These are phyloP conservation scores for Marasmius oreades DNA, from an alignment of 1,284 basidiomycete species.

Conservation along the genomic window DNA sequence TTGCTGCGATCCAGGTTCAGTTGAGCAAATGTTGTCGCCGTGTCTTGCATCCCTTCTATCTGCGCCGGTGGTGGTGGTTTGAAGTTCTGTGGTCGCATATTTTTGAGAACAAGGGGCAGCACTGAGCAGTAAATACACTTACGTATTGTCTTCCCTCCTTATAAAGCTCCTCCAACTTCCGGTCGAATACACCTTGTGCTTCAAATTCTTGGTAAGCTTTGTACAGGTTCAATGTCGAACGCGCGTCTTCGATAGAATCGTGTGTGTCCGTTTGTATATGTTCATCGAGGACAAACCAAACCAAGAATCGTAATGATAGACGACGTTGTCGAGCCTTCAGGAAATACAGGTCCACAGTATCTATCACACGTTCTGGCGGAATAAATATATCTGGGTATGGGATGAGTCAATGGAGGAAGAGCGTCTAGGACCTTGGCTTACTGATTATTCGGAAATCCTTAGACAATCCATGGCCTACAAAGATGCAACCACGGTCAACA, in stretches of 20 bases:
- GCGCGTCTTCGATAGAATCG: slow-evolving; percentile 96
- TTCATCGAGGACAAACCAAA: slow-evolving; percentile 89
- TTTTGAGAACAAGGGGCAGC: neutral
- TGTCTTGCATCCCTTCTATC: neutral
- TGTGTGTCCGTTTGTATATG: slow-evolving; percentile 93
- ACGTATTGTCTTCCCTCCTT: slow-evolving; percentile 70
- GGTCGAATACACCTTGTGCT: slow-evolving; percentile 76
- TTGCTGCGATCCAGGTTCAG: neutral
- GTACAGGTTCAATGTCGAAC: slow-evolving; percentile 85
- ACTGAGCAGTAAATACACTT: slow-evolving; percentile 23
- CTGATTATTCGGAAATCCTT: slow-evolving; percentile 99
- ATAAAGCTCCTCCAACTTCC: slow-evolving; percentile 84
- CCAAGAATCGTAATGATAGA: slow-evolving; percentile 89
- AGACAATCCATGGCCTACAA: slow-evolving; percentile 98
- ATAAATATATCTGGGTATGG: slow-evolving; percentile 81
- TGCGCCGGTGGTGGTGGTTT: slow-evolving; percentile 43
- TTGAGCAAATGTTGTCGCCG: neutral
- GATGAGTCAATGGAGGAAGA: neutral
- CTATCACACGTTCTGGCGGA: slow-evolving; percentile 92
- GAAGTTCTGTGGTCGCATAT: slow-evolving; percentile 43
- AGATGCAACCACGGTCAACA: slow-evolving; percentile 94
- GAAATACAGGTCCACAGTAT: slow-evolving; percentile 96
- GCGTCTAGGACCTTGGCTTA: slow-evolving; percentile 47
- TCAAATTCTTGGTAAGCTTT: slow-evolving; percentile 82
- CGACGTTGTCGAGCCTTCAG: slow-evolving; percentile 79